Conservation (phyloP, 805 yeast genomes). For the Tetrapisispora fleetii region DNA sequence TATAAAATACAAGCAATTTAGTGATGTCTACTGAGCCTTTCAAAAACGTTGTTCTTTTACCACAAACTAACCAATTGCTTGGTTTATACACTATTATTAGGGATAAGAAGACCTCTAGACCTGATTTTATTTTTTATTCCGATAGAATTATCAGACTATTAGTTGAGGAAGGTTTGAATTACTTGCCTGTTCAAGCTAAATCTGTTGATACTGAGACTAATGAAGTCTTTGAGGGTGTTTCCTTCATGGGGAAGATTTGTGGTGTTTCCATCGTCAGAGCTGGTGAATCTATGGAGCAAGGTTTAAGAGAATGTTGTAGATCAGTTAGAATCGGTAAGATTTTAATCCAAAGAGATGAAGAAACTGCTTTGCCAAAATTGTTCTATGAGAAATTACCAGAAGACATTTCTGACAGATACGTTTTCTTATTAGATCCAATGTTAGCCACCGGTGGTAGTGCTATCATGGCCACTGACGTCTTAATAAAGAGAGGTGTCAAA, state of each 20-base stretch:
- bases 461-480: conserved; percentile 89
- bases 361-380: conserved; percentile 85
- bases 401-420: conserved; percentile 81
- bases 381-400: conserved; percentile 92
- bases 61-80: conserved; percentile 81
- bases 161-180: conserved; percentile 93
- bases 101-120: conserved; percentile 67
- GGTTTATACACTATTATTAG: conserved; percentile 89
- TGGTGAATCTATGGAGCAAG: conserved; percentile 99
- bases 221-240: conserved; percentile 60
- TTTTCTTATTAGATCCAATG: conserved; percentile 91
- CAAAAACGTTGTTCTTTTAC: conserved; percentile 54
- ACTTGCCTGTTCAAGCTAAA: conserved; percentile 72
- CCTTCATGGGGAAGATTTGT: conserved; percentile 85
- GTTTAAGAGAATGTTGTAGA: conserved; percentile 92
- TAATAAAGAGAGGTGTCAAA: conserved; percentile 76
- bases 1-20: no score
- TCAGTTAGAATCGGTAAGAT: conserved; percentile 95
- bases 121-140: conserved; percentile 90
- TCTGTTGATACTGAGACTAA: conserved; percentile 71
- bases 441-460: conserved; percentile 99
- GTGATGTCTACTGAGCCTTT: conserved; percentile 23
- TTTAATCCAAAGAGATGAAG: conserved; percentile 95
- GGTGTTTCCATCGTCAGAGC: conserved; percentile 98
- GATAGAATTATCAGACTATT: conserved; percentile 88